phyloP scores from a whole-genome alignment of 139 green algal genomes.

The Zygnema circumcarinatum region DNA sequence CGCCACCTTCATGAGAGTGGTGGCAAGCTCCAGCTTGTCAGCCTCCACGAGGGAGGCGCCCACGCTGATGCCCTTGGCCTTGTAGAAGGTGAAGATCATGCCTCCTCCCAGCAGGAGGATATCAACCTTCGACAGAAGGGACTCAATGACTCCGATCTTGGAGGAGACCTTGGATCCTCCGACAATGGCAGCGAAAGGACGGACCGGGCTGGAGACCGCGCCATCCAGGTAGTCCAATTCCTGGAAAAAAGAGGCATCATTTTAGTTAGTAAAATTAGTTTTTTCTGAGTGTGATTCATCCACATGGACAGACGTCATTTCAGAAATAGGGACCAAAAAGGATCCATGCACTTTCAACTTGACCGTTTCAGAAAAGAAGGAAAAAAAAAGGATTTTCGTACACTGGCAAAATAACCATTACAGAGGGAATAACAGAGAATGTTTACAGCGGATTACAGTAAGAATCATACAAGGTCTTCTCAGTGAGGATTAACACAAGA shows the following conservation, averaged over 20 bases:
- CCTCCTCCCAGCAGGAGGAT: constrained; percentile 82
- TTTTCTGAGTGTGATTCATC: too few relatives aligned
- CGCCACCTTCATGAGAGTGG: constrained; percentile 81
- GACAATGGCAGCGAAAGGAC: constrained; percentile 95
- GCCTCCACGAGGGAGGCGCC: constrained; percentile 97
- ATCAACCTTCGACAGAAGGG: constrained; percentile 91
- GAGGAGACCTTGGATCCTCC: constrained; percentile 97
- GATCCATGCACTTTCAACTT: too few relatives aligned
- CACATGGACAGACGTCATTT: too few relatives aligned
- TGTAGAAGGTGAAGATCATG: constrained; percentile 99
- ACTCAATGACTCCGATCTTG: constrained; percentile 99
- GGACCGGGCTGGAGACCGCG: constrained; percentile 86
- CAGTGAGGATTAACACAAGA: too few relatives aligned
- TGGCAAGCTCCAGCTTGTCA: constrained; percentile 97
- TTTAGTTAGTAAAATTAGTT: too few relatives aligned
- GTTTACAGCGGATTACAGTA: too few relatives aligned
- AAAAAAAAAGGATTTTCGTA: too few relatives aligned
- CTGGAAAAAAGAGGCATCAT: constrained; percentile 28
- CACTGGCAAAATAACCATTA: too few relatives aligned
- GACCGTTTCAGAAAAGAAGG: too few relatives aligned
- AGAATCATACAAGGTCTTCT: too few relatives aligned
- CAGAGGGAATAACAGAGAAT: too few relatives aligned
- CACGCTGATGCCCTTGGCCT: constrained; percentile 81
- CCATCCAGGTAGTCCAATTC: constrained; percentile 95
- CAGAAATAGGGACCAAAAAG: too few relatives aligned